A percentile compares a stretch with the other conserved stretches of the same genome.
Evolutionary conservation across 192 early-diverging fungal genomes (phyloP).

Genomic region (Coemansia sp.): DNA sequence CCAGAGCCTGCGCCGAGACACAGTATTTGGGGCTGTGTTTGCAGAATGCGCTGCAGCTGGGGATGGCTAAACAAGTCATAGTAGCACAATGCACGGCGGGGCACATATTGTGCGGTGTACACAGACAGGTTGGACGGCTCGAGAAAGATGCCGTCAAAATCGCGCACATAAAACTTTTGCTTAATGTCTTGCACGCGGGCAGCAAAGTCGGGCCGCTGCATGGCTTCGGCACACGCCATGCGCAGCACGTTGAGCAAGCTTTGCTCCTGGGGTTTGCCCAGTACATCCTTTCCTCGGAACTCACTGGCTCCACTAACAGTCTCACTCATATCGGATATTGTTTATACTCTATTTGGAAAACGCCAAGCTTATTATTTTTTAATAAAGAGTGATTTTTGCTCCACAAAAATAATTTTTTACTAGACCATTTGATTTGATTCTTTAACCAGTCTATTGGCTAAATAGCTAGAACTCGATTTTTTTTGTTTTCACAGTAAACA

Average conservation of each 20-base stretch:
- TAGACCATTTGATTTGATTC: slow-evolving; percentile 2
- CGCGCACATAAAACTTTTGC: slow-evolving; percentile 73
- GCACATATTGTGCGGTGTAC: slow-evolving; percentile 86
- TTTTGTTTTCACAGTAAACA: not conserved
- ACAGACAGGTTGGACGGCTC: slow-evolving; percentile 69
- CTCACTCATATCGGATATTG: not conserved
- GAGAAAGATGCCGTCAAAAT: slow-evolving; percentile 82
- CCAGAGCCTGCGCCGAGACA: slow-evolving; percentile 84
- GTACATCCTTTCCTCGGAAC: slow-evolving; percentile 4
- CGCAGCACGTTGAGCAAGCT: slow-evolving; percentile 66
- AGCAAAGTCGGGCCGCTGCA: slow-evolving; percentile 62
- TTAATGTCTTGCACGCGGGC: slow-evolving; percentile 74
- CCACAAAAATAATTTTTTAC: not conserved
- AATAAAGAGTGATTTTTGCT: not conserved
- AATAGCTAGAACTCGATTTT: not conserved
- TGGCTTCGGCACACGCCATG: slow-evolving; percentile 59
- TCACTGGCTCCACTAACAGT: slow-evolving; percentile 1
- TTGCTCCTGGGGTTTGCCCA: slow-evolving; percentile 41
- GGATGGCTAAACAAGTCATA: slow-evolving; percentile 63
- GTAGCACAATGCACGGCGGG: slow-evolving; percentile 84
- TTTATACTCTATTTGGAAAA: slow-evolving; percentile 2
- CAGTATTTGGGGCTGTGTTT: slow-evolving; percentile 52
- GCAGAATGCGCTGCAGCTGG: slow-evolving; percentile 56
- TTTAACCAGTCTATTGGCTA: not conserved
- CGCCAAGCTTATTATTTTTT: not conserved